These are phyloP conservation scores for Salvia rosmarinus DNA, from an alignment of 257 asterid genomes.

Conservation along the genomic window DNA sequence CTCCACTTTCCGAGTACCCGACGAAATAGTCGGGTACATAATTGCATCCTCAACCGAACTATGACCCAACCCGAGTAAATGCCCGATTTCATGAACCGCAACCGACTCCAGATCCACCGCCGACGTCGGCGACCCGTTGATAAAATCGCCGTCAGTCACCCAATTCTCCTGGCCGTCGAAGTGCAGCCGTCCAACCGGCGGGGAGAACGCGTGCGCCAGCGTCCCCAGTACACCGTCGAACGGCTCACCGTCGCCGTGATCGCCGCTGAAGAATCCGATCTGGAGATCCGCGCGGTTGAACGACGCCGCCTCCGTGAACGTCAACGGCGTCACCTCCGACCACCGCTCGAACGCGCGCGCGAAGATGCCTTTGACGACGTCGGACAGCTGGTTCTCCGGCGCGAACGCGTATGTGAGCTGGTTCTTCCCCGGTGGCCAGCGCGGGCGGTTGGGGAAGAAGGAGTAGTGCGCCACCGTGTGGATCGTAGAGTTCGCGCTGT, in stretches of 20 bases:
- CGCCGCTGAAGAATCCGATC: constrained; percentile 68
- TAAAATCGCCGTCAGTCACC: constrained; percentile 68
- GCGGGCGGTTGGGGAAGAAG: constrained; percentile 71
- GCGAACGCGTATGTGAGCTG: constrained; percentile 64
- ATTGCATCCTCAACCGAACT: constrained; percentile 75
- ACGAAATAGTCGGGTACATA: constrained; percentile 75
- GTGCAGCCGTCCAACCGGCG: constrained; percentile 71
- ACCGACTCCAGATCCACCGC: constrained; percentile 88
- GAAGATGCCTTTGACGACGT: constrained; percentile 43
- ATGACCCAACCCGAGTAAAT: constrained; percentile 86
- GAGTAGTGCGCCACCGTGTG: constrained; percentile 69
- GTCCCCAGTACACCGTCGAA: constrained; percentile 88
- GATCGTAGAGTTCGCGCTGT: constrained; percentile 33
- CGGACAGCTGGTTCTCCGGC: constrained; percentile 51
- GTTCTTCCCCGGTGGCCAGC: constrained; percentile 58
- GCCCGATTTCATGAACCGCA: constrained; percentile 94
- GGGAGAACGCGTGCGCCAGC: constrained; percentile 88
- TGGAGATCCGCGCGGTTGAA: constrained; percentile 54
- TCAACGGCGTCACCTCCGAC: constrained; percentile 80
- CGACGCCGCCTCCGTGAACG: constrained; percentile 52
- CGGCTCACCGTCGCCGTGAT: constrained; percentile 90
- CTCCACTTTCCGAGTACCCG: constrained; percentile 67
- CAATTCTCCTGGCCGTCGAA: constrained; percentile 82
- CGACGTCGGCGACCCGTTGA: constrained; percentile 42
- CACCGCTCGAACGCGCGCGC: constrained; percentile 76